Evolutionary conservation across 2,329 filamentous ascomycete species (phyloP), one percentile per base, ranked within the genome.

Genomic region (Phyllosticta capitalensis): DNA sequence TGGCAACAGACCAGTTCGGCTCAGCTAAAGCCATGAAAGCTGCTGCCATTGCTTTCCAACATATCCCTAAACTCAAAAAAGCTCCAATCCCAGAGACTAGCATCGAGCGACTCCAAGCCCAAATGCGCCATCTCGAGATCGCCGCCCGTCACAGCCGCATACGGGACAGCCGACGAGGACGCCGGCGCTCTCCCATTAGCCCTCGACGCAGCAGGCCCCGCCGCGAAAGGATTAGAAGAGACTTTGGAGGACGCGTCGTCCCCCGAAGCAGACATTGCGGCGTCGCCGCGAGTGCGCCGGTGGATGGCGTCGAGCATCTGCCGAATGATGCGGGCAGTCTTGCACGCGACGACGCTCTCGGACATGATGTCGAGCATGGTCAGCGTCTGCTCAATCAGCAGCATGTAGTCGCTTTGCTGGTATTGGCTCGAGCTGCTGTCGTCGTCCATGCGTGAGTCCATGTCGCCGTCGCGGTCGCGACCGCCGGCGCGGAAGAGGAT

Each of bases 281-380:
- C 38, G 38, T n/a, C n/a, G 14, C 58, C 30, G 28, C 49, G 45
- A 20, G 21, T 48, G 33, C 52, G 56, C 30, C 61, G 55, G 38
- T 53, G 56, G 5, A 59, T 53, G 28, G 50, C 61, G 30, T 52
- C 59, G 30, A 58, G 57, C 53, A 58, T 59, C 19, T 61, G 52
- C 10, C 62, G 63, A 3, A 63, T 49, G 26, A 65, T 56, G n/a
- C 52, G 53, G 3, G 71, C 72, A 2, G 72, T 74, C 53, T 73
- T 75, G 17, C 67, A 67, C 1, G 74, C 73, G 14, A 76, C 73
- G 48, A 72, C 65, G 3, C 68, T 73, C 56, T 76, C 74, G 45
- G 75, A 71, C 73, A 76, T 76, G 4, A 72, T 69, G 61, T 75
- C 72, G 5, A 76, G 66, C 17, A 75, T 71, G 51, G 72, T 67